A percentile compares a stretch with the other conserved stretches of the same genome.
Conservation (phyloP, 441 rosid genomes). For the Populus hybrid region DNA sequence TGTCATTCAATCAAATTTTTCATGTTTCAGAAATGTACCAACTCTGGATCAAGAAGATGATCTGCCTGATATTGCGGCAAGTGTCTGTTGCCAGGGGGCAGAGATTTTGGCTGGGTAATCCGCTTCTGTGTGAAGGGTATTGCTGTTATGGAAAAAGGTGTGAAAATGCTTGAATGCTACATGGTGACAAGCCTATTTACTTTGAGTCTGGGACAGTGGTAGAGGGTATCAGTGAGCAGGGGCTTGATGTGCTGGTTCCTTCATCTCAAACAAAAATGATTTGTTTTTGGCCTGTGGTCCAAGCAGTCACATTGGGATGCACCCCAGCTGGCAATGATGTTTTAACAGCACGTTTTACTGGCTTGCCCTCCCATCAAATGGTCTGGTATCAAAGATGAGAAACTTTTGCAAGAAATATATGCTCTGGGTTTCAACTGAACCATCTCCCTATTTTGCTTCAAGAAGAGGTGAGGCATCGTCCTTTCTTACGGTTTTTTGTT, state of each 20-base stretch:
- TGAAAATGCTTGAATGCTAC: conserved; percentile 54
- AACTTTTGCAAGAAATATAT: conserved; percentile 48
- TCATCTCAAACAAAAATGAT: conserved; percentile 34
- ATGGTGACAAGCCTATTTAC: conserved; percentile 44
- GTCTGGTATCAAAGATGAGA: conserved; percentile 61
- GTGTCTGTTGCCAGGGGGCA: conserved; percentile 55
- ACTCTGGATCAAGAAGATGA: conserved; percentile 33
- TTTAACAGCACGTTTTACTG: conserved; percentile 70
- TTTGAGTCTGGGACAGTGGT: conserved; percentile 55
- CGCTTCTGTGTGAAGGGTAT: conserved; percentile 33
- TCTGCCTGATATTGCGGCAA: conserved; percentile 48
- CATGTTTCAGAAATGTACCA: conserved; percentile 35
- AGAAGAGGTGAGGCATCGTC: conserved; percentile 60
- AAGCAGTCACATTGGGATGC: conserved; percentile 29
- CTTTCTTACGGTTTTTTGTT: too few relatives aligned
- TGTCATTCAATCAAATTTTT: conserved; percentile 48
- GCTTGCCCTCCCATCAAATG: conserved; percentile 81
- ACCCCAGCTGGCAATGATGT: conserved; percentile 66
- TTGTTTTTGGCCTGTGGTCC: conserved; percentile 41
- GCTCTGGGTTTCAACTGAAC: conserved; percentile 46
- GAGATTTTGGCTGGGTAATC: conserved; percentile 23
- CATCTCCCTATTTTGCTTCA: conserved; percentile 69
- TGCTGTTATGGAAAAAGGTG: conserved; percentile 57
- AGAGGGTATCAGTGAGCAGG: conserved; percentile 43
- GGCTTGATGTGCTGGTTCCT: conserved; percentile 60